Conservation (phyloP, 140 eudicot genomes). For the Anethum foeniculum region DNA sequence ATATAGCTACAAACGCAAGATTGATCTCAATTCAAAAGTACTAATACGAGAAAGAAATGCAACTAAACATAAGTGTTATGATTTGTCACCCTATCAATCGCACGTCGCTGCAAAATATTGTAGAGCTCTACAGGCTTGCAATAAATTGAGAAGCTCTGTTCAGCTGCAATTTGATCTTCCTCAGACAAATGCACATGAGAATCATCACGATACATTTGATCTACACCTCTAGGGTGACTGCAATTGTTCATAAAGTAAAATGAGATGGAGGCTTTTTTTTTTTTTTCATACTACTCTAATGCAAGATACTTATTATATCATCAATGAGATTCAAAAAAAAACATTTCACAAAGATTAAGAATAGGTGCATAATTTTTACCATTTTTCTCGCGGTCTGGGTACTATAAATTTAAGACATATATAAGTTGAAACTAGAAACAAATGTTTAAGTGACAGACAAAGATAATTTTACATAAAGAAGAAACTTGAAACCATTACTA, state of each 20-base stretch:
- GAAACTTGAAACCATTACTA: neutral
- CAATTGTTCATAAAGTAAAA: constrained; percentile 20
- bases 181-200: constrained; percentile 56
- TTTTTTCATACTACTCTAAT: constrained; percentile 1
- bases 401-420: neutral
- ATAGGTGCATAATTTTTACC: neutral
- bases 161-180: constrained; percentile 82
- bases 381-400: neutral
- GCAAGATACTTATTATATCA: neutral
- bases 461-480: neutral
- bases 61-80: neutral
- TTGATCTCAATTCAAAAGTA: neutral
- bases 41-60: neutral
- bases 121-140: constrained; percentile 94
- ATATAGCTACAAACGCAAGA: neutral
- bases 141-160: constrained; percentile 65
- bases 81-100: constrained; percentile 45
- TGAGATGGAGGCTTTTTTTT: neutral
- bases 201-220: constrained; percentile 81
- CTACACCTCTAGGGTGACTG: constrained; percentile 68
- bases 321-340: neutral
- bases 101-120: constrained; percentile 78
- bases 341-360: neutral
- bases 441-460: neutral
- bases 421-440: neutral